Base-by-base conservation (phyloP, 1,284 basidiomycete species). In the Cutaneotrichosporon sp. region DNA sequence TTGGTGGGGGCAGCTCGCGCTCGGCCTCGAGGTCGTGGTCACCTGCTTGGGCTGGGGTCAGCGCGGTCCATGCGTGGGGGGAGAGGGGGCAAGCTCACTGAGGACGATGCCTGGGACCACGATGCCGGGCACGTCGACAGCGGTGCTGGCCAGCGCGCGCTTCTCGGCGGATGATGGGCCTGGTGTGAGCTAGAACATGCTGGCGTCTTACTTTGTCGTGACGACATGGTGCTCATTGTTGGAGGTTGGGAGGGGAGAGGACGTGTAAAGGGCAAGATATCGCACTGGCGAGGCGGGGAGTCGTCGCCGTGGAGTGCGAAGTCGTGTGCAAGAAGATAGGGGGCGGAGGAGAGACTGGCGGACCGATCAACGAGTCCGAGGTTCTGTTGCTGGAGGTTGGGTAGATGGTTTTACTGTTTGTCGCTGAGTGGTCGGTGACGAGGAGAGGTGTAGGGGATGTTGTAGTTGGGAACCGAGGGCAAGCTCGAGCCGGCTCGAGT, bases 101-200 rank as follows among this genome's bases (percentile, higher is more conserved):
- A 56, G 49, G 24, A 53, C 51, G 22, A 56, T 59, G 13, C 55
- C 59, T 1, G 59, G 59, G 27, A 60, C 47, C 4, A 34, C 25
- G 13, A 56, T 47, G 24, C 20, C 36, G 33, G 36, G 20, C 13
- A 50, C 36, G 18, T 29, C 38, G 42, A 20, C 29, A 14, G 29
- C 55, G 13, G 51, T 54, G 7, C 22, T 36, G n/a, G 52, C 31
- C 24, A 54, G 8, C 5, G 13, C 43, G 46, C 55, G 55, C 24
- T 56, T 49, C 46, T 47, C 55, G 22, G 55, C 34, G 29, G 27
- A 49, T 18, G 46, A 27, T 11, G 47, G 55, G n/a, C 36, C 24
- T 42, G 34, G 47, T n/a, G 56, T 31, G 45, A 42, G 24, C 25
- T 31, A 18, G 38, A 5, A 29, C 25, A 49, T 22, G 4, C 13